Evolutionary conservation across 768 basidiomycete species (phyloP).

Genomic region (Podaxis pistillaris): DNA sequence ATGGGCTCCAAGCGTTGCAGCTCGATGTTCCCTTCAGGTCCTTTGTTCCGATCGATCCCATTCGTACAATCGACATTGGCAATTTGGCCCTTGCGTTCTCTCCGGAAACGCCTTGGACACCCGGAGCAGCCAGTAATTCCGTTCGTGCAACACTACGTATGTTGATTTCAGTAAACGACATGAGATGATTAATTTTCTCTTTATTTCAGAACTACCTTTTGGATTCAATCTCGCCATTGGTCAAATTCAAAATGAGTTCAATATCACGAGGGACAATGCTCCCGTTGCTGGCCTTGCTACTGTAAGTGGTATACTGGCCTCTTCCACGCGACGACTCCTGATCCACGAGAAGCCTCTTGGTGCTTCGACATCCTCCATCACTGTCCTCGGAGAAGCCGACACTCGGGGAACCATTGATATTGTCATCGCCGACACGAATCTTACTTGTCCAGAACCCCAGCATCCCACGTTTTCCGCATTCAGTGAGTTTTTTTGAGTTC

Average conservation of each 20-base stretch:
- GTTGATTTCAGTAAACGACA: constrained; percentile 16
- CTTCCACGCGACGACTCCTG: not conserved
- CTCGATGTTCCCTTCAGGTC: constrained; percentile 63
- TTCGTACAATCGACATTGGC: constrained; percentile 62
- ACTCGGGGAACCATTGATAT: constrained; percentile 68
- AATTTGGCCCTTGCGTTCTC: constrained; percentile 57
- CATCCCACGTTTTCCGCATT: constrained; percentile 56
- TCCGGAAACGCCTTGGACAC: constrained; percentile 52
- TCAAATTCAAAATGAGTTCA: constrained; percentile 65
- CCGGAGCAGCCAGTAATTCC: constrained; percentile 53
- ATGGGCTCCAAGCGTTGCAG: constrained; percentile 54
- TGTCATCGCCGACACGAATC: constrained; percentile 49
- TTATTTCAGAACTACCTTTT: constrained; percentile 58
- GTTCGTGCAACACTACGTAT: constrained; percentile 58
- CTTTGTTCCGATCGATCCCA: constrained; percentile 53
- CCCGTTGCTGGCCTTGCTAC: constrained; percentile 60
- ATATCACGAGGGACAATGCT: constrained; percentile 51
- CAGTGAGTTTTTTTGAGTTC: constrained; percentile 38
- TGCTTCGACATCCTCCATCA: constrained; percentile 60
- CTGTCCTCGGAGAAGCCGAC: constrained; percentile 47
- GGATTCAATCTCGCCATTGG: constrained; percentile 61
- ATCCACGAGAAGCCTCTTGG: constrained; percentile 47
- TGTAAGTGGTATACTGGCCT: constrained; percentile 30
- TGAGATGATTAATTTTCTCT: constrained; percentile 7
- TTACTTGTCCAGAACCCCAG: constrained; percentile 45